These are phyloP conservation scores for Pisolithus orientalis DNA, from an alignment of 768 basidiomycete genomes.

Conservation along the genomic window DNA sequence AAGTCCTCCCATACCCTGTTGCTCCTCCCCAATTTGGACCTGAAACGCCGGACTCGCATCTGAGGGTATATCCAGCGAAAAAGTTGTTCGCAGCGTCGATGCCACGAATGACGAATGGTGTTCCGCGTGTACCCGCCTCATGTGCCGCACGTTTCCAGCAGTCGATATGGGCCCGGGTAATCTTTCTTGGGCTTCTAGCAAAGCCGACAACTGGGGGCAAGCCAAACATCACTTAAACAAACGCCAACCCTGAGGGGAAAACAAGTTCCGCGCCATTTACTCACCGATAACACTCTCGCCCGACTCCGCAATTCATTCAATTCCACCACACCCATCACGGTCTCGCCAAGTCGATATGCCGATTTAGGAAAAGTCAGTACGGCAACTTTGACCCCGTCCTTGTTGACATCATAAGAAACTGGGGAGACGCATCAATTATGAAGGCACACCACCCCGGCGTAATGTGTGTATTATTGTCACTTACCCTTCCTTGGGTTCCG, in stretches of 20 bases:
- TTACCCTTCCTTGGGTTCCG: slow-evolving; percentile 84
- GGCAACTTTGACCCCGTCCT: slow-evolving; percentile 86
- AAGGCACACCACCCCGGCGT: background rate
- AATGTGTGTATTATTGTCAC: slow-evolving; percentile 11
- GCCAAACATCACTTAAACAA: background rate
- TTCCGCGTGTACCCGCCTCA: slow-evolving; percentile 79
- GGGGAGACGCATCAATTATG: background rate
- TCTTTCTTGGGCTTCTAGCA: slow-evolving; percentile 84
- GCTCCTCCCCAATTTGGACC: slow-evolving; percentile 43
- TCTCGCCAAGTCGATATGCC: slow-evolving; percentile 89
- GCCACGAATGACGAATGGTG: slow-evolving; percentile 72
- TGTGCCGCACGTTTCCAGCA: slow-evolving; percentile 40
- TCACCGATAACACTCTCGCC: slow-evolving; percentile 78
- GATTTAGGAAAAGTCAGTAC: slow-evolving; percentile 89
- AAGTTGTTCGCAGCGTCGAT: slow-evolving; percentile 71
- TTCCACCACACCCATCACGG: slow-evolving; percentile 82
- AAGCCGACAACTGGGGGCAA: slow-evolving; percentile 68
- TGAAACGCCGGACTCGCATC: slow-evolving; percentile 88
- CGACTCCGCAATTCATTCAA: slow-evolving; percentile 68
- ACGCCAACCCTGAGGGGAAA: background rate
- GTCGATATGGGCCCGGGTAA: slow-evolving; percentile 58
- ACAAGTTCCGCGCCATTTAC: slow-evolving; percentile 10
- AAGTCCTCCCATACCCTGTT: slow-evolving; percentile 56
- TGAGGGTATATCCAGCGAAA: slow-evolving; percentile 87
- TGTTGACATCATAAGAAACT: slow-evolving; percentile 95